These are phyloP conservation scores for Pyricularia grisea DNA, from an alignment of 2,329 filamentous ascomycete genomes.

Conservation along the genomic window DNA sequence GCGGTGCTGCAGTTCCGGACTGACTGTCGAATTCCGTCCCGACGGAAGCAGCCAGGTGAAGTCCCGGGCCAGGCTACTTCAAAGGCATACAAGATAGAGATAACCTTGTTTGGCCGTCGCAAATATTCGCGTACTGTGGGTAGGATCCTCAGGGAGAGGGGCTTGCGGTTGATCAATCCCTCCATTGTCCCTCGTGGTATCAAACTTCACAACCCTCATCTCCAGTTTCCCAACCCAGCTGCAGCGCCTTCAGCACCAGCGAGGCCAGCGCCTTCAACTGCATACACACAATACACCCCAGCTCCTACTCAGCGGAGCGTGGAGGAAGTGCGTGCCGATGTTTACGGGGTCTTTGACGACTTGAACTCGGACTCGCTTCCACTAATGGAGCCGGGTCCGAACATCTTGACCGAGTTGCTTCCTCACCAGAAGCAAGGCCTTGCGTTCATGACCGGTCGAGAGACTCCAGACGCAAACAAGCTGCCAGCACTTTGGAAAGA, in stretches of 20 bases:
- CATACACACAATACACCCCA: slow-evolving; percentile 13
- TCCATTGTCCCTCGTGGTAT: slow-evolving; percentile 58
- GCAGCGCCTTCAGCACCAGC: slow-evolving; percentile 13
- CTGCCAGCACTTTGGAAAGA: slow-evolving; percentile 59
- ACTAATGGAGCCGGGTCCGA: slow-evolving; percentile 54
- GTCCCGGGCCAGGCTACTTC: slow-evolving; percentile 53
- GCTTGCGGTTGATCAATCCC: slow-evolving; percentile 59
- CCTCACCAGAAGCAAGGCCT: slow-evolving; percentile 86
- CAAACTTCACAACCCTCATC: slow-evolving; percentile 62
- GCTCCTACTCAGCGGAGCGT: slow-evolving; percentile 49
- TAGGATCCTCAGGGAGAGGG: slow-evolving; percentile 52
- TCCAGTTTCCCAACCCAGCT: slow-evolving; percentile 28
- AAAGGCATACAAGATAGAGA: slow-evolving; percentile 50
- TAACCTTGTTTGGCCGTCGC: slow-evolving; percentile 73
- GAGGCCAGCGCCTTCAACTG: slow-evolving; percentile 11
- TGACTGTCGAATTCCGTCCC: slow-evolving; percentile 59
- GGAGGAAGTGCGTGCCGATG: slow-evolving; percentile 79
- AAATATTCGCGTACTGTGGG: slow-evolving; percentile 59
- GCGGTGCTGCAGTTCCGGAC: slow-evolving; percentile 55
- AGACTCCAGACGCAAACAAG: slow-evolving; percentile 51
- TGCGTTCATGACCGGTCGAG: slow-evolving; percentile 74
- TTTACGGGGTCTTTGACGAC: slow-evolving; percentile 80
- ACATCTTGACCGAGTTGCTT: slow-evolving; percentile 60
- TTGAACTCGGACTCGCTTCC: slow-evolving; percentile 69
- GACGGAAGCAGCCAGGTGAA: slow-evolving; percentile 56